Percentiles rank a stretch among this genome's conserved stretches.
These are phyloP conservation scores for Spathaspora gorwiae DNA, from an alignment of 805 yeast species.

Conservation along the genomic window DNA sequence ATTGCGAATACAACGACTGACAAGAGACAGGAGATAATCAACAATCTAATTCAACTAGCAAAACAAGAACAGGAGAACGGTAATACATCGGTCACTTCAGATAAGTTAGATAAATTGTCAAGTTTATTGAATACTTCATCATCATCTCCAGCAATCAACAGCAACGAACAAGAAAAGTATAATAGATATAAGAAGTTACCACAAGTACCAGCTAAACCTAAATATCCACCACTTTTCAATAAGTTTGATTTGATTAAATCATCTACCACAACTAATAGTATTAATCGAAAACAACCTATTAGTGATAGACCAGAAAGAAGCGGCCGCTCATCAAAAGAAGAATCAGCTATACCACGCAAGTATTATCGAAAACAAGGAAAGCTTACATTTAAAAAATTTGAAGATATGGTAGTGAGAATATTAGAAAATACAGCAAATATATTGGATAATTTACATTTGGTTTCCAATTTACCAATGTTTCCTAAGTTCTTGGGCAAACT, in stretches of 20 bases:
- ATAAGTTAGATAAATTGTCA: slow-evolving; percentile 29
- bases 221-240: slow-evolving; percentile 30
- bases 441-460: slow-evolving; percentile 38
- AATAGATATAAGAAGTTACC: slow-evolving; percentile 11
- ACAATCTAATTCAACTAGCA: slow-evolving; percentile 26
- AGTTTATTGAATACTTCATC: slow-evolving; percentile 15
- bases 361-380: slow-evolving; percentile 5
- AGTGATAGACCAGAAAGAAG: not conserved
- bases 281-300: not conserved
- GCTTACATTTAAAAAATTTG: slow-evolving; percentile 29
- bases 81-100: slow-evolving; percentile 32
- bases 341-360: not conserved
- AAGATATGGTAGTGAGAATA: slow-evolving; percentile 22
- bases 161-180: slow-evolving; percentile 2
- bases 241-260: slow-evolving; percentile 23
- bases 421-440: slow-evolving; percentile 36
- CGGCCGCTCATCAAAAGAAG: not conserved
- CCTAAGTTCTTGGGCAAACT: slow-evolving; percentile 28
- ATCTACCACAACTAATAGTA: slow-evolving; percentile 1
- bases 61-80: slow-evolving; percentile 36
- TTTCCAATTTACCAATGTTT: slow-evolving; percentile 40
- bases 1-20: not conserved
- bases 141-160: slow-evolving; percentile 8
- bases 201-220: slow-evolving; percentile 21
- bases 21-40: slow-evolving; percentile 20